Evolutionary conservation across 2,329 filamentous ascomycete genomes (phyloP).

Genomic region (Aspergillus sp.): DNA sequence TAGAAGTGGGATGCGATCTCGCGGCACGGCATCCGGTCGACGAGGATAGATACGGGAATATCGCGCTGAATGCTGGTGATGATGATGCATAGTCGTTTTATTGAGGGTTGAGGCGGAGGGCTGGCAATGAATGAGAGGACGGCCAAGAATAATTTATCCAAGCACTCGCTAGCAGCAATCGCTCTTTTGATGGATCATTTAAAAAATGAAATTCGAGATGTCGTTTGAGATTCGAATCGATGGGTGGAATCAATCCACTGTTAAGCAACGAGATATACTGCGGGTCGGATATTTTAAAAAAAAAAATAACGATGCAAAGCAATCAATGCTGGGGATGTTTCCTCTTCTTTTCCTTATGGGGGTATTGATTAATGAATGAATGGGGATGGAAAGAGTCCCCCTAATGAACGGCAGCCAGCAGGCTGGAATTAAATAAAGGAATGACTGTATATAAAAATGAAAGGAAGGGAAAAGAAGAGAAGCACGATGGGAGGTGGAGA

Average conservation of each 20-base stretch:
- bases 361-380: slow-evolving; percentile 20
- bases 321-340: slow-evolving; percentile 1
- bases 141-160: background rate
- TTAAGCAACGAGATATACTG: background rate
- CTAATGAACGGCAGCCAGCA: slow-evolving; percentile 22
- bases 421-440: slow-evolving; percentile 11
- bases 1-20: slow-evolving; percentile 17
- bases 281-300: background rate
- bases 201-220: too few relatives aligned
- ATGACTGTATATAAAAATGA: slow-evolving; percentile 2
- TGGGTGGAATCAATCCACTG: too few relatives aligned
- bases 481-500: background rate
- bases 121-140: slow-evolving; percentile 1
- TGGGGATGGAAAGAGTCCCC: slow-evolving; percentile 13
- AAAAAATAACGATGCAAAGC: slow-evolving; percentile 5
- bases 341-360: background rate
- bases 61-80: slow-evolving; percentile 15
- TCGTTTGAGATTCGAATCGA: too few relatives aligned
- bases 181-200: too few relatives aligned
- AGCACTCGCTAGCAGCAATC: too few relatives aligned
- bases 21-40: slow-evolving; percentile 22
- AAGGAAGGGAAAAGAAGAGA: background rate
- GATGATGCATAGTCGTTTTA: slow-evolving; percentile 17
- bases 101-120: background rate
- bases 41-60: slow-evolving; percentile 18